Conservation (phyloP, 306 rosid species). For the Cercis canadensis region DNA sequence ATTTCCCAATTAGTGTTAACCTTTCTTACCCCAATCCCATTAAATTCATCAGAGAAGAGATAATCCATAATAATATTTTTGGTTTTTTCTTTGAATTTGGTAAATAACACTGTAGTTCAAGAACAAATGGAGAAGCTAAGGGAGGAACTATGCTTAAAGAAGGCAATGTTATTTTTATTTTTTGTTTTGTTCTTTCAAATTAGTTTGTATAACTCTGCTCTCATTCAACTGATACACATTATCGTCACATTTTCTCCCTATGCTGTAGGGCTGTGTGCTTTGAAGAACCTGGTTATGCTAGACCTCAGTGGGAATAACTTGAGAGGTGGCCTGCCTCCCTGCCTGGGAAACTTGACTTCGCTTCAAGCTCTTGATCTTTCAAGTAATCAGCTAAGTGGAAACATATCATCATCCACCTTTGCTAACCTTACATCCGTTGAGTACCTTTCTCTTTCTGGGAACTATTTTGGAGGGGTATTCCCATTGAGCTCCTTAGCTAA, state of each 20-base stretch:
- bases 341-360: constrained; percentile 26
- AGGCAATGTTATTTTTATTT: not conserved
- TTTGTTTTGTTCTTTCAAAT: no score
- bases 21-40: no score
- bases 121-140: not conserved
- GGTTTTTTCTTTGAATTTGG: no score
- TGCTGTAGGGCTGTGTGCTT: constrained; percentile 13
- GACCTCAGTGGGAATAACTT: constrained; percentile 7
- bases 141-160: not conserved
- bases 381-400: constrained; percentile 9
- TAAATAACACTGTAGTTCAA: no score
- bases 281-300: constrained; percentile 15
- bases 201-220: not conserved
- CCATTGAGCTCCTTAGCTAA: constrained; percentile 24
- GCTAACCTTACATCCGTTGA: constrained; percentile 4
- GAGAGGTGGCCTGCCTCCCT: constrained; percentile 23
- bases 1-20: no score
- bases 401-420: constrained; percentile 16
- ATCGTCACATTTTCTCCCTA: not conserved
- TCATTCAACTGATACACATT: not conserved
- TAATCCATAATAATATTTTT: no score
- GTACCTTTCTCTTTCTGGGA: constrained; percentile 16
- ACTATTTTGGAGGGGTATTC: constrained; percentile 31
- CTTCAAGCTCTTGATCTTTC: constrained; percentile 31
- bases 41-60: no score